Evolutionary conservation across 2,329 filamentous ascomycete species (phyloP).

Genomic region (Fusarium haematococcum): DNA sequence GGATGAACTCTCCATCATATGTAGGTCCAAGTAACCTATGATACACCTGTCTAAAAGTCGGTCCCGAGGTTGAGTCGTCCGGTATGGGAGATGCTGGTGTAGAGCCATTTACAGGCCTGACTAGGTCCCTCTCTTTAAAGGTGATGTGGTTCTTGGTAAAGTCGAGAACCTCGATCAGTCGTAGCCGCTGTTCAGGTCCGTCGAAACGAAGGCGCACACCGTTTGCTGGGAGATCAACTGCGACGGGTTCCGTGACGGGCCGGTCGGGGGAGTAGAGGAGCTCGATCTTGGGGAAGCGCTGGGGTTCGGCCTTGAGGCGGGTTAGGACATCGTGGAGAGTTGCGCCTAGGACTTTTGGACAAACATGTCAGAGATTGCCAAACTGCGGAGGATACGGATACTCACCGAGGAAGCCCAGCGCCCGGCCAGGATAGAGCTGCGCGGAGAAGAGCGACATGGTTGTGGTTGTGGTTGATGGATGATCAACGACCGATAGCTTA

Average conservation of each 20-base stretch:
- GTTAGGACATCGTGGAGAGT: slow-evolving; percentile 92
- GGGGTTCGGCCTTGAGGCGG: slow-evolving; percentile 87
- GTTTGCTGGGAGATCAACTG: slow-evolving; percentile 83
- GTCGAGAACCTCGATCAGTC: slow-evolving; percentile 90
- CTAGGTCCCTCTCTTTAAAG: slow-evolving; percentile 83
- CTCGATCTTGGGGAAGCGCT: slow-evolving; percentile 84
- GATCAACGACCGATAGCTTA: slow-evolving; percentile 20
- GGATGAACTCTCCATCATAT: slow-evolving; percentile 91
- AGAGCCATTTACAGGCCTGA: slow-evolving; percentile 68
- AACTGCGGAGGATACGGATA: slow-evolving; percentile 25
- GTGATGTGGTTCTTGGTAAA: slow-evolving; percentile 87
- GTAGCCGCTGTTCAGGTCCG: slow-evolving; percentile 89
- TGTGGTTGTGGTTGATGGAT: slow-evolving; percentile 9
- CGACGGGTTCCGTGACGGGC: slow-evolving; percentile 80
- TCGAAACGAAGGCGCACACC: slow-evolving; percentile 93
- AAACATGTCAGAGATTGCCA: not conserved
- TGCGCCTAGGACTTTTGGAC: slow-evolving; percentile 80
- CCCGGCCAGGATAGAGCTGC: slow-evolving; percentile 75
- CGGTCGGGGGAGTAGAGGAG: slow-evolving; percentile 81
- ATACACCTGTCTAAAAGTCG: slow-evolving; percentile 90
- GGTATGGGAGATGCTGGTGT: slow-evolving; percentile 49
- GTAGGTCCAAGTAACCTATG: slow-evolving; percentile 93
- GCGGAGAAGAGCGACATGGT: slow-evolving; percentile 65
- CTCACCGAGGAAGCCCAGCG: slow-evolving; percentile 70
- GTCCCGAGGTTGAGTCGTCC: slow-evolving; percentile 63